A percentile compares a stretch with the other conserved stretches of the same genome.
phyloP scores from a whole-genome alignment of 1,284 basidiomycete genomes.

The Singerocomus inundabilis region DNA sequence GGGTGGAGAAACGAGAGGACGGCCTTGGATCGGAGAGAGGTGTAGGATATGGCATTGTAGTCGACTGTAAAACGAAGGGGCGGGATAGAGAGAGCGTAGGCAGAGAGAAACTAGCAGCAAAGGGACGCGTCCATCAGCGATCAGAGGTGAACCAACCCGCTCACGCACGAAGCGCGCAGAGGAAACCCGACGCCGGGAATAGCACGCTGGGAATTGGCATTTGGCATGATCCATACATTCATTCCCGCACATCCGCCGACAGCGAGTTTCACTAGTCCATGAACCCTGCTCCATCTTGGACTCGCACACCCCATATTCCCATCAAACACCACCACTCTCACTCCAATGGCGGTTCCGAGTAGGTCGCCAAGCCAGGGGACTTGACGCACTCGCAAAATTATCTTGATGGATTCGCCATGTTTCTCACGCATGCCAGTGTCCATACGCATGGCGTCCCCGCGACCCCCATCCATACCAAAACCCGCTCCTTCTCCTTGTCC shows the following conservation, averaged over 20 bases:
- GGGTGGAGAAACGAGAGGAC: conserved; percentile 54
- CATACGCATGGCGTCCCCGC: too few species aligned
- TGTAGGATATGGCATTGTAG: conserved; percentile 12
- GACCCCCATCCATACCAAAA: conserved; percentile 16
- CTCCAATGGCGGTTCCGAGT: too few species aligned
- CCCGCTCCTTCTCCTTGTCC: conserved; percentile 21
- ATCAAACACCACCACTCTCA: too few species aligned
- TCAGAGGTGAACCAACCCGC: not conserved
- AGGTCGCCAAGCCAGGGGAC: too few species aligned
- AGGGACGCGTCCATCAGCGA: not conserved
- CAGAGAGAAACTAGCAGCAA: not conserved
- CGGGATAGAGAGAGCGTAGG: not conserved
- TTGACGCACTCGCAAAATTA: too few species aligned
- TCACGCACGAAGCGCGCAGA: not conserved
- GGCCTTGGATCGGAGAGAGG: conserved; percentile 8
- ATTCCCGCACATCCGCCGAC: too few species aligned
- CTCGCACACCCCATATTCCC: too few species aligned
- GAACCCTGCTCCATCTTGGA: too few species aligned
- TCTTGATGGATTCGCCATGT: too few species aligned
- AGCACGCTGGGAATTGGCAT: too few species aligned
- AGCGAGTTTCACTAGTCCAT: too few species aligned
- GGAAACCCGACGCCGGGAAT: not conserved
- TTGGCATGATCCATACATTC: too few species aligned
- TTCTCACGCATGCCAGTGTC: not conserved
- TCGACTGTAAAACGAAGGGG: conserved; percentile 7